phyloP scores from a whole-genome alignment of 2,329 filamentous ascomycete species.

The Fusarium agapanthi region DNA sequence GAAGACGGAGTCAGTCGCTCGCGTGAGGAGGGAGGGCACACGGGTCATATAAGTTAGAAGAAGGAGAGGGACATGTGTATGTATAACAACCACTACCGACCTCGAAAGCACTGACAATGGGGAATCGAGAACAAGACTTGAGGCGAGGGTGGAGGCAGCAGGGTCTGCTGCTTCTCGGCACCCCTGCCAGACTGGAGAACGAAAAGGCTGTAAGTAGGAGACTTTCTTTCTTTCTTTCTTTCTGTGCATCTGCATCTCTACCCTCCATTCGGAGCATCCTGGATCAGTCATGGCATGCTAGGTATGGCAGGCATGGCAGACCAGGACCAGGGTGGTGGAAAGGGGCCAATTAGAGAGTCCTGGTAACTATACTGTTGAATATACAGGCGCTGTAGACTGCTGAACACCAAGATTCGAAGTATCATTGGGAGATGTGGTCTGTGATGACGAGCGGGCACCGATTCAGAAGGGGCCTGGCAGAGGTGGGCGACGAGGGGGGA shows the following conservation, averaged over 20 bases:
- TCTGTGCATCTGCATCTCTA: slow-evolving; percentile 35
- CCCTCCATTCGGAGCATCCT: slow-evolving; percentile 39
- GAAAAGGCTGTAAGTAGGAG: slow-evolving; percentile 15
- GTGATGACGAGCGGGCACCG: slow-evolving; percentile 39
- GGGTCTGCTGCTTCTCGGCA: slow-evolving; percentile 19
- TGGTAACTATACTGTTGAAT: slow-evolving; percentile 26
- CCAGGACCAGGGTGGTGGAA: slow-evolving; percentile 33
- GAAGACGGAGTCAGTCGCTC: slow-evolving; percentile 18
- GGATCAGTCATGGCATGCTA: slow-evolving; percentile 28
- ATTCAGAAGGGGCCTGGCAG: slow-evolving; percentile 24
- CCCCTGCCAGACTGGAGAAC: slow-evolving; percentile 31
- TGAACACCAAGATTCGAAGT: slow-evolving; percentile 29
- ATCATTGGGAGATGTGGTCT: slow-evolving; percentile 35
- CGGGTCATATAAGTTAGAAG: slow-evolving; percentile 45
- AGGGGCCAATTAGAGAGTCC: slow-evolving; percentile 37
- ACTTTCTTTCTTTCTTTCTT: slow-evolving; percentile 23
- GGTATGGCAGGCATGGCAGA: slow-evolving; percentile 7
- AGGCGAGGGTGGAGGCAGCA: slow-evolving; percentile 33
- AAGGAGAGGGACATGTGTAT: slow-evolving; percentile 21
- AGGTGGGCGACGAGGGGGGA: slow-evolving; percentile 27
- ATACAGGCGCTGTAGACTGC: slow-evolving; percentile 31
- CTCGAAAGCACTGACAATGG: slow-evolving; percentile 21
- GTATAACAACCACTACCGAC: slow-evolving; percentile 22
- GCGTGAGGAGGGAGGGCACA: slow-evolving; percentile 38
- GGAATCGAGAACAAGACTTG: slow-evolving; percentile 24